A percentile compares a stretch with the other conserved stretches of the same genome.
phyloP scores from a whole-genome alignment of 2,329 filamentous ascomycete genomes.

The Colletotrichum noveboracense region DNA sequence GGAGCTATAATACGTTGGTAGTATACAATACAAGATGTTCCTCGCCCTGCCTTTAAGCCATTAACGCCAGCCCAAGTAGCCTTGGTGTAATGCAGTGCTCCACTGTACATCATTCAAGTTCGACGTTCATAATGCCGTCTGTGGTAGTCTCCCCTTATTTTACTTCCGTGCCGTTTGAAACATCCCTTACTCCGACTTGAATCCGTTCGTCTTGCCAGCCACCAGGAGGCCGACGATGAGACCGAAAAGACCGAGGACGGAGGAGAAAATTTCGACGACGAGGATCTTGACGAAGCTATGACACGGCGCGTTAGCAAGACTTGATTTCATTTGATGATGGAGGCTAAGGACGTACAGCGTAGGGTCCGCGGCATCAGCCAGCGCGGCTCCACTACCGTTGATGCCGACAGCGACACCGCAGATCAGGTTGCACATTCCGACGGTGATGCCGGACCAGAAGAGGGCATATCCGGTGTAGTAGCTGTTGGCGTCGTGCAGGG shows the following conservation, averaged over 20 bases:
- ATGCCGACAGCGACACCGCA: slow-evolving; percentile 97
- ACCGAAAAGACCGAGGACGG: slow-evolving; percentile 93
- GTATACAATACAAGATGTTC: slow-evolving; percentile 23
- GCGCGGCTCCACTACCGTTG: slow-evolving; percentile 94
- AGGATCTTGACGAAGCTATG: slow-evolving; percentile 95
- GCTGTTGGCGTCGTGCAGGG: slow-evolving; percentile 75
- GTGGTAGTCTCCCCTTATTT: slow-evolving; percentile 1
- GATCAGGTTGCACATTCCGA: slow-evolving; percentile 93
- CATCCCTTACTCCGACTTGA: slow-evolving; percentile 48
- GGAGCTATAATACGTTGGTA: slow-evolving; percentile 20
- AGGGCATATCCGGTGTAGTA: slow-evolving; percentile 95
- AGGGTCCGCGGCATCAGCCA: slow-evolving; percentile 93
- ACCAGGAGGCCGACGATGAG: slow-evolving; percentile 93
- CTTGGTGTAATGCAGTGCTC: slow-evolving; percentile 25
- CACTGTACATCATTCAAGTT: slow-evolving; percentile 16
- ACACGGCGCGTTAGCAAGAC: slow-evolving; percentile 25
- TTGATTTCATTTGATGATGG: background rate
- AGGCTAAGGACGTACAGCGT: slow-evolving; percentile 68
- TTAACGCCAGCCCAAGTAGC: slow-evolving; percentile 24
- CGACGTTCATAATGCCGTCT: slow-evolving; percentile 1
- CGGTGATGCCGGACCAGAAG: slow-evolving; percentile 95
- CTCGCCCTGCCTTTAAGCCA: slow-evolving; percentile 23
- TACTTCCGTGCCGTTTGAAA: background rate
- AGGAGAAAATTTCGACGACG: slow-evolving; percentile 99
- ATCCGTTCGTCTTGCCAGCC: slow-evolving; percentile 81